Percentiles rank a stretch among this genome's conserved stretches.
Evolutionary conservation across 2,329 filamentous ascomycete species (phyloP).

Genomic region (Aureobasidium namibiae): DNA sequence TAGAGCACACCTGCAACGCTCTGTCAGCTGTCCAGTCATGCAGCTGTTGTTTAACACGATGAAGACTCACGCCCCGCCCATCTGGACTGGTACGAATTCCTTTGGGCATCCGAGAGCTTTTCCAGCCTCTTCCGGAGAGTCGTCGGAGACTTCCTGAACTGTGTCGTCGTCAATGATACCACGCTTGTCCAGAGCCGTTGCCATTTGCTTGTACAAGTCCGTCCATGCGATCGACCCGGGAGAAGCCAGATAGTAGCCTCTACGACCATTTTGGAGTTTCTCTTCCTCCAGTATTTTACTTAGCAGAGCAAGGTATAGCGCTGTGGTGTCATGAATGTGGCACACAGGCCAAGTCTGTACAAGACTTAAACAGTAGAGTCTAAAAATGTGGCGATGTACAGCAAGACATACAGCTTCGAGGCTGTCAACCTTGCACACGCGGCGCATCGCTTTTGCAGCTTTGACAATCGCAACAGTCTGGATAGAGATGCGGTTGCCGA

Average conservation of each 20-base stretch:
- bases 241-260: constrained; percentile 45
- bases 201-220: constrained; percentile 43
- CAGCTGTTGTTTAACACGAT: constrained; percentile 17
- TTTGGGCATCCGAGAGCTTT: constrained; percentile 28
- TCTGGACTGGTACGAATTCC: constrained; percentile 31
- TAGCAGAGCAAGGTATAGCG: constrained; percentile 40
- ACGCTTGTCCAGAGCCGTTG: constrained; percentile 31
- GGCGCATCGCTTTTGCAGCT: constrained; percentile 32
- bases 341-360: constrained; percentile 45
- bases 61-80: constrained; percentile 41
- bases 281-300: constrained; percentile 35
- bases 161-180: constrained; percentile 31
- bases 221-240: constrained; percentile 43
- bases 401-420: no score
- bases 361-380: no score
- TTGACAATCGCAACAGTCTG: constrained; percentile 43
- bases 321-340: constrained; percentile 41
- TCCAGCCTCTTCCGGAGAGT: constrained; percentile 34
- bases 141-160: constrained; percentile 31
- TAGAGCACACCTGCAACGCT: no score
- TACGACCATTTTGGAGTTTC: constrained; percentile 32
- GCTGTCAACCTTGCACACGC: constrained; percentile 36
- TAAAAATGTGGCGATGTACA: no score
- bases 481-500: constrained; percentile 44
- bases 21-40: no score